Evolutionary conservation across 306 rosid species (phyloP).

Genomic region (Quercus variabilis): DNA sequence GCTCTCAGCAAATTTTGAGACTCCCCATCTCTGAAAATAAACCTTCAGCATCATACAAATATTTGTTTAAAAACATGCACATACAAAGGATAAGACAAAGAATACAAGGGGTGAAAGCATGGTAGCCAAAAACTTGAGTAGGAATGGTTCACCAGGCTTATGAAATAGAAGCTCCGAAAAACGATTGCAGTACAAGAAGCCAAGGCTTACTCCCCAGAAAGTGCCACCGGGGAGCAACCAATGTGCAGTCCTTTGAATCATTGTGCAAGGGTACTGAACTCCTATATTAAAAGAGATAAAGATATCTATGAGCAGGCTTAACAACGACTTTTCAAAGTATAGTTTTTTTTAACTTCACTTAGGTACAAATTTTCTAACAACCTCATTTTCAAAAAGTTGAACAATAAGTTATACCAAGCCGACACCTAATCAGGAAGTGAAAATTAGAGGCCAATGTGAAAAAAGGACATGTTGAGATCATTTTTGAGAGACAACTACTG

Average conservation of each 20-base stretch:
- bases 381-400: no score
- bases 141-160: conserved; percentile 46
- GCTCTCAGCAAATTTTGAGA: conserved; percentile 31
- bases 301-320: no score
- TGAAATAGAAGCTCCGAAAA: conserved; percentile 48
- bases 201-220: conserved; percentile 33
- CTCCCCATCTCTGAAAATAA: conserved; percentile 43
- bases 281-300: conserved; percentile 15
- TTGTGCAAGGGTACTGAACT: conserved; percentile 37
- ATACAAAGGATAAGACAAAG: background rate
- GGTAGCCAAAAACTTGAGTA: conserved; percentile 32
- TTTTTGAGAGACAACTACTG: background rate
- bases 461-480: background rate
- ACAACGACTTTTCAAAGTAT: no score
- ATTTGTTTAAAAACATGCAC: background rate
- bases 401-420: no score
- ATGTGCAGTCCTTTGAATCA: conserved; percentile 32
- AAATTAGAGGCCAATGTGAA: background rate
- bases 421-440: background rate
- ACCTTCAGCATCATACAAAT: background rate
- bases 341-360: no score
- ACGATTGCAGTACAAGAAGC: conserved; percentile 34
- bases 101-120: conserved; percentile 53
- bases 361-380: no score
- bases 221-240: conserved; percentile 38